phyloP scores from a whole-genome alignment of 768 basidiomycete species.

The Tephrocybe sp. region DNA sequence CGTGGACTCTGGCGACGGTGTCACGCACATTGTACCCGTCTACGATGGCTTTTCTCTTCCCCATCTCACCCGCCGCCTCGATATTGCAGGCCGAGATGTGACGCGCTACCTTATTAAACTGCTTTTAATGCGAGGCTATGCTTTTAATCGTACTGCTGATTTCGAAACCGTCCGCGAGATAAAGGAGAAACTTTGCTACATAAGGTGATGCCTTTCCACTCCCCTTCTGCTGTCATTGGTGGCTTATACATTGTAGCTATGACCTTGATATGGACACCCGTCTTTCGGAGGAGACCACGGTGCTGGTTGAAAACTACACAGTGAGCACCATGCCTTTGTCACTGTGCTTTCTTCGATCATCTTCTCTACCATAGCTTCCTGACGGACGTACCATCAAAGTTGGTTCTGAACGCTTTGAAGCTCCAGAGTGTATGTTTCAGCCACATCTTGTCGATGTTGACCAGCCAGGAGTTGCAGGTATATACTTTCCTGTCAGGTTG shows the following conservation, averaged over 20 bases:
- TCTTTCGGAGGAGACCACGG: constrained; percentile 94
- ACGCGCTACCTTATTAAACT: constrained; percentile 99
- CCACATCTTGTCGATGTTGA: constrained; percentile 97
- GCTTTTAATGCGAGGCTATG: constrained; percentile 99
- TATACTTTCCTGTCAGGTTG: constrained; percentile 5
- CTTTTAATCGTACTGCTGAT: constrained; percentile 98
- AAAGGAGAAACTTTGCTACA: constrained; percentile 98
- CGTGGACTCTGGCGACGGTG: constrained; percentile 98
- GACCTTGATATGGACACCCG: constrained; percentile 95
- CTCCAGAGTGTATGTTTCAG: constrained; percentile 99
- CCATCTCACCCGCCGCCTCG: constrained; percentile 90
- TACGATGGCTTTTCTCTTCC: constrained; percentile 97
- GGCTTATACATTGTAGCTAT: constrained; percentile 53
- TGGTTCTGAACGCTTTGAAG: constrained; percentile 97
- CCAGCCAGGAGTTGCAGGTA: constrained; percentile 94
- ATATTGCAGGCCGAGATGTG: constrained; percentile 98
- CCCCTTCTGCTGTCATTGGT: neutral
- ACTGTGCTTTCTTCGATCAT: neutral
- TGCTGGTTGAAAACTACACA: constrained; percentile 94
- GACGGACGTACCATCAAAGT: constrained; percentile 97
- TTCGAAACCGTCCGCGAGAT: constrained; percentile 99
- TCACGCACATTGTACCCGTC: constrained; percentile 98
- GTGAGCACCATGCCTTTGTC: constrained; percentile 41
- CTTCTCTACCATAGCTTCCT: constrained; percentile 59
- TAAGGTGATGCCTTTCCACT: constrained; percentile 58